phyloP scores from a whole-genome alignment of 768 basidiomycete species.

The Tephrocybe sp. region DNA sequence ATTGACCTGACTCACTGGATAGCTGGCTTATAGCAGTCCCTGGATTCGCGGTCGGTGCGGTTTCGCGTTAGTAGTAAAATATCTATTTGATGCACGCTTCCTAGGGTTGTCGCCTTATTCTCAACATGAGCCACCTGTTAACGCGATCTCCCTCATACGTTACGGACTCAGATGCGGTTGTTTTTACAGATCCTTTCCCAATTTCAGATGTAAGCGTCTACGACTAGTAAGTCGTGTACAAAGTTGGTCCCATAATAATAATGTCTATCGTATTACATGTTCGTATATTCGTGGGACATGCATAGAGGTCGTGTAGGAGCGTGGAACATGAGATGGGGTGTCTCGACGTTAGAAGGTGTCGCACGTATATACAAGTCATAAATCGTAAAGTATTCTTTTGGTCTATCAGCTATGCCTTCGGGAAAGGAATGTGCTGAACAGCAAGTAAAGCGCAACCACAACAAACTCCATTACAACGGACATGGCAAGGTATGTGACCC shows the following conservation, averaged over 20 bases:
- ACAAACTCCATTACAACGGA: conserved; percentile 59
- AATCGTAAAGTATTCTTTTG: neutral
- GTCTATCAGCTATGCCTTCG: conserved; percentile 21
- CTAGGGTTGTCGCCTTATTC: conserved; percentile 21
- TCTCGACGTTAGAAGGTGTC: conserved; percentile 5
- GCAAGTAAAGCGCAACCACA: conserved; percentile 44
- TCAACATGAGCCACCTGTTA: conserved; percentile 23
- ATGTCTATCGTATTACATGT: neutral
- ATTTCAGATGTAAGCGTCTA: neutral
- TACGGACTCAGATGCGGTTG: no score
- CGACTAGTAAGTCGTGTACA: conserved; percentile 2
- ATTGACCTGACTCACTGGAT: neutral
- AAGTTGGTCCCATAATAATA: conserved; percentile 2
- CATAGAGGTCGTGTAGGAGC: conserved; percentile 3
- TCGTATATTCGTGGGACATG: conserved; percentile 2
- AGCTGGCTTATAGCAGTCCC: conserved; percentile 23
- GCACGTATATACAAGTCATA: neutral
- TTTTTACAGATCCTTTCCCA: neutral
- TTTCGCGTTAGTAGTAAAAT: neutral
- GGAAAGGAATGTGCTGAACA: conserved; percentile 42
- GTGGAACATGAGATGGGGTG: neutral
- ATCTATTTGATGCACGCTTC: conserved; percentile 3
- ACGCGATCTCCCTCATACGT: neutral
- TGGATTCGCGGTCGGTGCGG: conserved; percentile 18
- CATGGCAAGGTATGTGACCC: conserved; percentile 57